Base-by-base conservation (phyloP, 768 basidiomycete genomes). In the Calocybe gangraenosa region DNA sequence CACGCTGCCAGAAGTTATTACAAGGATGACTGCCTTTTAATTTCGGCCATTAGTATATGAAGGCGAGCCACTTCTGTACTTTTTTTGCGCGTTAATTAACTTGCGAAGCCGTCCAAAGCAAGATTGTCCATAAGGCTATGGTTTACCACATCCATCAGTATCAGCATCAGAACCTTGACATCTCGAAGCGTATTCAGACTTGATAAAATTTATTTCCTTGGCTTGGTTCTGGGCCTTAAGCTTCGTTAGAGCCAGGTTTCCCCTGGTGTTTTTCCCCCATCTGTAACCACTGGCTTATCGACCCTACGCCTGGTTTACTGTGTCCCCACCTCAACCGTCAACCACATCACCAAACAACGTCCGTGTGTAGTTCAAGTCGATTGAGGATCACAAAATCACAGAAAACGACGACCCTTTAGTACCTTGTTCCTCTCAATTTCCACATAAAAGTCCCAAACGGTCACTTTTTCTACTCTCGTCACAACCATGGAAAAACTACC, bases 401-500 rank as follows among this genome's bases (percentile, higher is more conserved):
- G 20, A n/a, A 14, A n/a, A 18, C 23, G 31, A n/a, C 25, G 48
- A 44, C 48, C 42, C 48, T 49, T 44, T 25, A n/a, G 22, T 44
- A 36, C 43, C 43, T 41, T 44, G 48, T 45, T 33, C 48, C 48
- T 49, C 37, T 31, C 31, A 13, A 10, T n/a, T 9, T n/a, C 7
- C 15, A 34, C 45, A 44, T 44, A 49, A 49, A 45, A 14, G 23
- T 37, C 3, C 2, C 22, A 25, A 22, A 11, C 14, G 19, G 28
- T 23, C 25, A 32, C n/a, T n/a, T n/a, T 13, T 13, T 32, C 40
- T 1, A 35, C 17, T 33, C 40, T 28, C 30, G 14, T 35, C 7
- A 19, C 37, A n/a, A n/a, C n/a, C 34, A 51, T 51, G 50, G 50
- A 51, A n/a, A 51, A 47, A 33, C 42, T 20, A 3, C 38, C 40